phyloP scores from a whole-genome alignment of 1,139 yeast species.

The Lodderomyces parapsilosis region DNA sequence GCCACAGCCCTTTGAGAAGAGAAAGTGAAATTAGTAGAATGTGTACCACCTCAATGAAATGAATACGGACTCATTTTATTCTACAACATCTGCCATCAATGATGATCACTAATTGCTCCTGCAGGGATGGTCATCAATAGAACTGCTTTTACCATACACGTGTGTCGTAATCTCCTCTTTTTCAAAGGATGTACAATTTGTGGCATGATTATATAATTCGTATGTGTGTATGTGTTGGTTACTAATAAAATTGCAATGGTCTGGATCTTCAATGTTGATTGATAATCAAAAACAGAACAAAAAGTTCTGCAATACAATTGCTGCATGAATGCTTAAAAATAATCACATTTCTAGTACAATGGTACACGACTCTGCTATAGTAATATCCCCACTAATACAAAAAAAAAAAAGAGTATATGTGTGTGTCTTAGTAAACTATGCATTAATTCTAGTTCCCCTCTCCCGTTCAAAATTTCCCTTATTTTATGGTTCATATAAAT shows the following conservation, averaged over 20 bases:
- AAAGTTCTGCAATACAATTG: not conserved
- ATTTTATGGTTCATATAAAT: not conserved
- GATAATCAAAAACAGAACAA: not conserved
- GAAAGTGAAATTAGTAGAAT: too few species aligned
- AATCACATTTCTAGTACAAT: not conserved
- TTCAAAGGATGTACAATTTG: not conserved
- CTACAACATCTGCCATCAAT: not conserved
- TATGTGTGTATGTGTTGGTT: not conserved
- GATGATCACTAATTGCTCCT: not conserved
- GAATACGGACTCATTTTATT: too few species aligned
- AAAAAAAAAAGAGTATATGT: too few species aligned
- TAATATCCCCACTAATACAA: conserved; percentile 2
- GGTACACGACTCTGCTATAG: not conserved
- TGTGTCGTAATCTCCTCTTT: not conserved
- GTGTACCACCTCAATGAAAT: too few species aligned
- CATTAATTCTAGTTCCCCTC: conserved; percentile 1
- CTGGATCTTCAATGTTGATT: not conserved
- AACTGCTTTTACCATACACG: not conserved
- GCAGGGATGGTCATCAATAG: not conserved
- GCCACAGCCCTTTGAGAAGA: not conserved
- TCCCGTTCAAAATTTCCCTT: not conserved
- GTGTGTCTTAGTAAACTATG: not conserved
- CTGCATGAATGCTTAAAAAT: not conserved
- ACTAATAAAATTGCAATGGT: not conserved
- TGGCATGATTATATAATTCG: not conserved